These are phyloP conservation scores for Mimosa pudica DNA, from an alignment of 306 rosid species.

Conservation along the genomic window DNA sequence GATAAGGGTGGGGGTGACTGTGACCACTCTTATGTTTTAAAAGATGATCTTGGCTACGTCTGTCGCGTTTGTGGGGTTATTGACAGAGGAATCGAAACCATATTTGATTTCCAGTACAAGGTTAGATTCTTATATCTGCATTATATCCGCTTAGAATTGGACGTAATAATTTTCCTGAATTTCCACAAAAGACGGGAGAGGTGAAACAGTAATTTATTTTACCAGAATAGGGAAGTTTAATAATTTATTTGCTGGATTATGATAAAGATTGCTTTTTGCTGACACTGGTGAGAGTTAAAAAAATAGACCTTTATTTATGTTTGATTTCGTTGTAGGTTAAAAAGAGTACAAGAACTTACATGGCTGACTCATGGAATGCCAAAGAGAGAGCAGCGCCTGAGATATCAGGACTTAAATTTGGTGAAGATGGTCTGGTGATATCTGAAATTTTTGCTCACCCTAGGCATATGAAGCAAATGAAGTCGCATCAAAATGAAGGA, in stretches of 20 bases:
- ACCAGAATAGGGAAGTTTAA: neutral
- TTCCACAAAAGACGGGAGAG: neutral
- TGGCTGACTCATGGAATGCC: slow-evolving; percentile 57
- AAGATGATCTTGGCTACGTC: slow-evolving; percentile 91
- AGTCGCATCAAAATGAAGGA: slow-evolving; percentile 89
- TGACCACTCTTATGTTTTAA: slow-evolving; percentile 85
- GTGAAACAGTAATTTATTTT: neutral
- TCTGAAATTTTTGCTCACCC: slow-evolving; percentile 80
- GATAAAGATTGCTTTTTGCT: slow-evolving; percentile 20
- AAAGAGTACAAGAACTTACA: slow-evolving; percentile 72
- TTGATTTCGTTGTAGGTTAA: slow-evolving; percentile 56
- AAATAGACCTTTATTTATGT: neutral
- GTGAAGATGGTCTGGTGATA: slow-evolving; percentile 50
- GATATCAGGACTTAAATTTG: slow-evolving; percentile 49
- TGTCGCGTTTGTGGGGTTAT: slow-evolving; percentile 90
- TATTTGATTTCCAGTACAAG: slow-evolving; percentile 85
- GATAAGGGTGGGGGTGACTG: slow-evolving; percentile 56
- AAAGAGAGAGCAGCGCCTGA: slow-evolving; percentile 51
- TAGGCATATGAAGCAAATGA: slow-evolving; percentile 83
- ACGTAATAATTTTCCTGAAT: neutral
- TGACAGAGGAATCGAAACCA: slow-evolving; percentile 71
- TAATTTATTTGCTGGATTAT: slow-evolving; percentile 16
- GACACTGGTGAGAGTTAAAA: slow-evolving; percentile 14
- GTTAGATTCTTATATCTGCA: slow-evolving; percentile 34
- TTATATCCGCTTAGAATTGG: neutral